Percentiles rank a stretch among this genome's conserved stretches.
These are phyloP conservation scores for Fusarium pseudograminearum DNA, from an alignment of 2,329 filamentous ascomycete genomes.

Conservation along the genomic window DNA sequence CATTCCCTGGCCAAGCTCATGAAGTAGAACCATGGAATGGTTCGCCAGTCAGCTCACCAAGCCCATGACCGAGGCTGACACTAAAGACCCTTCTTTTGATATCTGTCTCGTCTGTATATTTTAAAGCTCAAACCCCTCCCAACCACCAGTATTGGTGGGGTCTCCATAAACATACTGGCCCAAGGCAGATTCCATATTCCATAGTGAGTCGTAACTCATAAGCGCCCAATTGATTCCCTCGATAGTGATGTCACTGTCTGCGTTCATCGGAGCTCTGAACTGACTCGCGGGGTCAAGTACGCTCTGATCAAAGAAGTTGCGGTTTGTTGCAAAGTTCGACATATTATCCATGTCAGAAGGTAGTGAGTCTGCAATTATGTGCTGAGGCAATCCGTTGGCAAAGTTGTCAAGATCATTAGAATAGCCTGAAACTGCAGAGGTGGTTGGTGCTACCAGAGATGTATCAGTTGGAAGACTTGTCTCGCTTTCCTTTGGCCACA, in stretches of 20 bases:
- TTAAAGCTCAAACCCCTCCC: constrained; percentile 19
- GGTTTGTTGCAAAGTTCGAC: background rate
- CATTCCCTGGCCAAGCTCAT: too few species aligned
- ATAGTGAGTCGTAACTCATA: constrained; percentile 21
- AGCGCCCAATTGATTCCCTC: constrained; percentile 17
- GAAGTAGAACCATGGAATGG: too few species aligned
- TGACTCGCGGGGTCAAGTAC: background rate
- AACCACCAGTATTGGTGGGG: background rate
- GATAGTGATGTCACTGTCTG: fast-evolving
- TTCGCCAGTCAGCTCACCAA: too few species aligned
- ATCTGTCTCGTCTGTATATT: too few species aligned
- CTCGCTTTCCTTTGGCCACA: background rate
- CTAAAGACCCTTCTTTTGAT: too few species aligned
- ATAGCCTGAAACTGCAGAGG: background rate
- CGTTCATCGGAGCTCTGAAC: background rate
- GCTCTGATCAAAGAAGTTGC: constrained; percentile 3
- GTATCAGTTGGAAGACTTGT: background rate
- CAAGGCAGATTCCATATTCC: constrained; percentile 33
- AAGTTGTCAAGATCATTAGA: background rate
- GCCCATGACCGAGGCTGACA: too few species aligned
- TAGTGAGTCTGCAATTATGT: fast-evolving
- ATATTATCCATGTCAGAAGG: background rate
- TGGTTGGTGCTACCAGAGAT: background rate
- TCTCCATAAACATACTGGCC: constrained; percentile 33
- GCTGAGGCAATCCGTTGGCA: fast-evolving